Evolutionary conservation across 495 filamentous ascomycete genomes (phyloP).

Genomic region (Trichoderma orchidacearum): DNA sequence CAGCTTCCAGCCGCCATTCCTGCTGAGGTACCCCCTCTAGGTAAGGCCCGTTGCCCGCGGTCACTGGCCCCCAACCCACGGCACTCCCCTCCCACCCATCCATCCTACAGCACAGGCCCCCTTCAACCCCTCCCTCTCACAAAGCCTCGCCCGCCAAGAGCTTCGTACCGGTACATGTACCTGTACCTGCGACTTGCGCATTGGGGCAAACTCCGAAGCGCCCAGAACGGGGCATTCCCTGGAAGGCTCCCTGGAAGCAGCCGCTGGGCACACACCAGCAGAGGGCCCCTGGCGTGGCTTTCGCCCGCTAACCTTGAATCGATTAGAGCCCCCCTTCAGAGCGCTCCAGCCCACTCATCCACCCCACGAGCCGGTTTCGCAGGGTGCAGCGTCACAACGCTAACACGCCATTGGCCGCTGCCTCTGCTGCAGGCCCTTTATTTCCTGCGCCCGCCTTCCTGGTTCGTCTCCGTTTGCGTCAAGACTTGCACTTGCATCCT

Average conservation of each 20-base stretch:
- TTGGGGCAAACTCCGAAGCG: no score
- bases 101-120: no score
- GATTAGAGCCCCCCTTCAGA: neutral
- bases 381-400: neutral
- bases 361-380: slow-evolving; percentile 1
- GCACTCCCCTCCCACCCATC: no score
- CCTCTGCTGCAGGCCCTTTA: neutral
- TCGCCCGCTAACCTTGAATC: neutral
- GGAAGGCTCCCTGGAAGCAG: neutral
- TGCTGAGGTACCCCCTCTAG: no score
- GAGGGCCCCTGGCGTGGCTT: neutral
- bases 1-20: no score
- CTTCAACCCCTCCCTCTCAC: no score
- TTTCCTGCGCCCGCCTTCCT: neutral
- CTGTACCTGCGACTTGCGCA: neutral
- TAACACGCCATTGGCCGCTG: neutral
- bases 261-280: neutral
- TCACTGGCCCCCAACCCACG: no score
- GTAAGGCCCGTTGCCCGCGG: no score
- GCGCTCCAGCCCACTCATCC: neutral
- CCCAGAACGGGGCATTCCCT: no score
- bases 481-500: neutral
- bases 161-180: neutral
- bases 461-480: neutral
- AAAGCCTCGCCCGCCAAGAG: no score